Evolutionary conservation across 2,329 filamentous ascomycete species (phyloP).

Genomic region (Cadophora malorum): DNA sequence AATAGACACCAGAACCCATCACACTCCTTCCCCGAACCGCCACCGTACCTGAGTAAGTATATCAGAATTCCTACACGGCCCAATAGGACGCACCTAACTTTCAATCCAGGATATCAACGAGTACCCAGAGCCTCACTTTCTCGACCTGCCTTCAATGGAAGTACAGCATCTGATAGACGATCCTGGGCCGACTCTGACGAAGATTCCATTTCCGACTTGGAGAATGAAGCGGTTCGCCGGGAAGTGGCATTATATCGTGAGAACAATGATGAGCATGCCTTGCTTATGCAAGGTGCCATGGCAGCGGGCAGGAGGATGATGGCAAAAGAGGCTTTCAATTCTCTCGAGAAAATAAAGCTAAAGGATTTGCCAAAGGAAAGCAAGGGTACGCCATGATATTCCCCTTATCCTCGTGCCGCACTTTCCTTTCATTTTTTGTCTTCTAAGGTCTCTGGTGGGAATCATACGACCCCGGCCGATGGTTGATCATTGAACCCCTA

Average conservation of each 20-base stretch:
- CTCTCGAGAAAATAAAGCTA: constrained; percentile 42
- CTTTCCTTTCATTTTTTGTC: not conserved
- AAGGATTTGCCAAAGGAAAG: constrained; percentile 39
- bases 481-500: not conserved
- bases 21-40: constrained; percentile 3
- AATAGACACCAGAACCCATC: constrained; percentile 5
- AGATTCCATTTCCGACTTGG: constrained; percentile 24
- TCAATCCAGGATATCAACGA: not conserved
- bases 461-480: not conserved
- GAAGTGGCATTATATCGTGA: constrained; percentile 29
- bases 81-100: not conserved
- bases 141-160: not conserved
- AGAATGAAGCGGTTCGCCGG: constrained; percentile 27
- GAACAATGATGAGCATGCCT: constrained; percentile 34
- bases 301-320: constrained; percentile 39
- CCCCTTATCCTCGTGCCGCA: not conserved
- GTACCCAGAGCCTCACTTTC: constrained; percentile 1
- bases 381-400: constrained; percentile 38
- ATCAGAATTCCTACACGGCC: not conserved
- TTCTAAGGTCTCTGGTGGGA: not conserved
- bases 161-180: not conserved
- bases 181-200: constrained; percentile 15
- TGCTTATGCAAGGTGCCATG: constrained; percentile 37
- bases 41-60: not conserved
- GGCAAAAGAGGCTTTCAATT: constrained; percentile 41